Percentiles rank a stretch among this genome's conserved stretches.
Conservation (phyloP, 306 rosid species). For the Lagenaria siceraria region DNA sequence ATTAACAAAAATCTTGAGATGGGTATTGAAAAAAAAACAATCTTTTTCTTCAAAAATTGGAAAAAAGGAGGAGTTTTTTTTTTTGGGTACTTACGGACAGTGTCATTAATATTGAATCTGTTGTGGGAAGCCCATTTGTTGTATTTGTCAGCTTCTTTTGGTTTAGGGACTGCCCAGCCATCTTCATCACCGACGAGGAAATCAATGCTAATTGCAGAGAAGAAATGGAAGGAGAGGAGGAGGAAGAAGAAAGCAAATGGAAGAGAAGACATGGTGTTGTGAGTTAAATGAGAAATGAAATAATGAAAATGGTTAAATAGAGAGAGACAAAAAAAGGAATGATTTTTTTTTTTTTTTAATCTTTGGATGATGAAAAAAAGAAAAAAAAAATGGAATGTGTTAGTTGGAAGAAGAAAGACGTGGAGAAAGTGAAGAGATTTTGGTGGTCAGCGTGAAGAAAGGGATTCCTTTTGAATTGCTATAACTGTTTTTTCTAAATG, state of each 20-base stretch:
- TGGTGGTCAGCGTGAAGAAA: neutral
- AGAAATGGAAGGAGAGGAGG: conserved; percentile 8
- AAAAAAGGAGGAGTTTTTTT: neutral
- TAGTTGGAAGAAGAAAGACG: neutral
- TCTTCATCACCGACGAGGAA: conserved; percentile 43
- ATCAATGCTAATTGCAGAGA: conserved; percentile 19
- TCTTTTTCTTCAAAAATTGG: neutral
- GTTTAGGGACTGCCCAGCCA: conserved; percentile 59
- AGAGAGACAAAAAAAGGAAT: neutral
- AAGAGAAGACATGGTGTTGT: conserved; percentile 10
- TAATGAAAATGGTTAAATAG: neutral
- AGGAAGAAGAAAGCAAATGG: conserved; percentile 21
- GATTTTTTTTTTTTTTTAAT: no score
- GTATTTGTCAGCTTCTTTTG: conserved; percentile 23
- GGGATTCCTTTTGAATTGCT: conserved; percentile 4
- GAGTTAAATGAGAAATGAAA: neutral
- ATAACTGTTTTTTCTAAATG: neutral
- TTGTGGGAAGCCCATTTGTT: conserved; percentile 67
- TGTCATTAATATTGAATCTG: conserved; percentile 55
- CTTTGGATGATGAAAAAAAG: no score
- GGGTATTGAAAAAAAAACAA: neutral
- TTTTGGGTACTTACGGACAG: conserved; percentile 42
- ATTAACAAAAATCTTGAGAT: neutral
- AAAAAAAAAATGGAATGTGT: neutral
- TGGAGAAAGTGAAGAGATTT: neutral